Percentiles rank a stretch among this genome's conserved stretches.
Evolutionary conservation across 164 flowering plant species (phyloP).

Genomic region (Umbellularia californica): DNA sequence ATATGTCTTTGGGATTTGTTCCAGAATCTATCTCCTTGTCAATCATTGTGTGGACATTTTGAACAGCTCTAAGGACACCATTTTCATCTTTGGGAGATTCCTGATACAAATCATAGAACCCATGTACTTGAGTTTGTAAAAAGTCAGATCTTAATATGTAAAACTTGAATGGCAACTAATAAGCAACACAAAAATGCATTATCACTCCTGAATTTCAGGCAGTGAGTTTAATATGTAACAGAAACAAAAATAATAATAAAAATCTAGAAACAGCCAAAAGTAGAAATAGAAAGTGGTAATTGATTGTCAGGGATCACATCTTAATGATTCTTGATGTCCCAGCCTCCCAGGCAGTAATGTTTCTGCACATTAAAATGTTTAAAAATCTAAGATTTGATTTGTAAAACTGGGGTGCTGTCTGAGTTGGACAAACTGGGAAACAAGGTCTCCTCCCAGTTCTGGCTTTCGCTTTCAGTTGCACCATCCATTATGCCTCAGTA

Average conservation of each 20-base stretch:
- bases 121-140: background rate
- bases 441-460: no score
- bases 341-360: no score
- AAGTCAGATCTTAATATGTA: slow-evolving; percentile 1
- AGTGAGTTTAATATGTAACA: background rate
- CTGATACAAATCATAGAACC: slow-evolving; percentile 31
- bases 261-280: background rate
- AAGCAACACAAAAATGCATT: background rate
- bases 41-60: slow-evolving; percentile 76
- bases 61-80: slow-evolving; percentile 71
- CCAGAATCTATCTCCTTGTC: slow-evolving; percentile 88
- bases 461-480: no score
- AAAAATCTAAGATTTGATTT: no score
- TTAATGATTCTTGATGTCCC: no score
- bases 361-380: no score
- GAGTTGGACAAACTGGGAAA: no score
- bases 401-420: no score
- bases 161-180: background rate
- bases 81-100: slow-evolving; percentile 77
- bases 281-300: background rate
- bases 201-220: background rate
- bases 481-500: no score
- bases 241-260: background rate
- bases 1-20: slow-evolving; percentile 66
- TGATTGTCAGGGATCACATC: no score